These are phyloP conservation scores for Annona squamosa DNA, from an alignment of 164 flowering plant species.

Conservation along the genomic window DNA sequence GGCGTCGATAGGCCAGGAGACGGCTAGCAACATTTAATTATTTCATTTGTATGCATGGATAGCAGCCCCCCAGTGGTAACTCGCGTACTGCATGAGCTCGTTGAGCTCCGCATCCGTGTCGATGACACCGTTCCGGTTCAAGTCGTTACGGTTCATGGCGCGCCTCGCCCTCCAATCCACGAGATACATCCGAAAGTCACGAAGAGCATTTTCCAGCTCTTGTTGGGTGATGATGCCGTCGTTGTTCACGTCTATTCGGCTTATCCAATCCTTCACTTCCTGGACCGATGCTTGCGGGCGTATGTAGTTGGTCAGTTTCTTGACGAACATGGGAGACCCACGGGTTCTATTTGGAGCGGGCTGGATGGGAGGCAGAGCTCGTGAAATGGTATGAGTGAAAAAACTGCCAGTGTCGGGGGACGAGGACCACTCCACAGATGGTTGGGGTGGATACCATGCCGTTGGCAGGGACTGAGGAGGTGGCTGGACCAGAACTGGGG, in stretches of 20 bases:
- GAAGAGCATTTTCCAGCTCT: not conserved
- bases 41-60: not conserved
- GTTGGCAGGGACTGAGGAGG: too few species aligned
- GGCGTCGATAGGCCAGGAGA: not conserved
- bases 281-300: not conserved
- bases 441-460: too few species aligned
- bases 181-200: not conserved
- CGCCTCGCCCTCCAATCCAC: not conserved
- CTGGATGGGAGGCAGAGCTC: too few species aligned
- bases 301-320: too few species aligned
- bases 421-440: too few species aligned
- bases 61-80: not conserved
- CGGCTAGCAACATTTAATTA: not conserved
- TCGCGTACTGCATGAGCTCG: not conserved
- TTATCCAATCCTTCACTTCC: not conserved
- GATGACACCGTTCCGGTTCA: not conserved
- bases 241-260: not conserved
- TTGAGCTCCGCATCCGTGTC: not conserved
- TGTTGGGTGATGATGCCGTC: not conserved
- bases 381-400: too few species aligned
- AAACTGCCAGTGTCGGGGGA: too few species aligned
- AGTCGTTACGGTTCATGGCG: not conserved
- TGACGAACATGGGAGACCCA: too few species aligned
- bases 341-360: too few species aligned
- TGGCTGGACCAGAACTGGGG: too few species aligned